These are phyloP conservation scores for Phytopythium kandeliae DNA, from an alignment of 352 stramenopile genomes.

Conservation along the genomic window DNA sequence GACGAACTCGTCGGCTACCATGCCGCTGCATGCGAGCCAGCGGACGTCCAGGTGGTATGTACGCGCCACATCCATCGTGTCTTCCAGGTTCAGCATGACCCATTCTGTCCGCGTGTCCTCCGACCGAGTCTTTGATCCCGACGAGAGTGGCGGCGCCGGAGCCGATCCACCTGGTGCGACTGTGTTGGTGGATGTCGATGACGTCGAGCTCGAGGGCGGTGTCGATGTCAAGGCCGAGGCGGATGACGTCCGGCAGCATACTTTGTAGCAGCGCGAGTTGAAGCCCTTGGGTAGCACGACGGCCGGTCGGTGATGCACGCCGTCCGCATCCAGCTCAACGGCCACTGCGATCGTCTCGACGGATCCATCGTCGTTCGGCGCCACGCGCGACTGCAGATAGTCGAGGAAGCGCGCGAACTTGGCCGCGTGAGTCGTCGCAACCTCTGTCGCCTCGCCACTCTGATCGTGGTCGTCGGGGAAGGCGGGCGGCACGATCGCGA, in stretches of 20 bases:
- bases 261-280: slow-evolving; percentile 34
- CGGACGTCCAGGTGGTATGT: slow-evolving; percentile 71
- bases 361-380: slow-evolving; percentile 38
- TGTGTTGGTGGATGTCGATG: slow-evolving; percentile 4
- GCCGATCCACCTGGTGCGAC: slow-evolving; percentile 1
- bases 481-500: slow-evolving; percentile 47
- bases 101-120: slow-evolving; percentile 63
- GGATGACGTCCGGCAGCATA: slow-evolving; percentile 18
- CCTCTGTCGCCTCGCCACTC: slow-evolving; percentile 3
- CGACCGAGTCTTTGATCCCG: slow-evolving; percentile 1
- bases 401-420: slow-evolving; percentile 64
- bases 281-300: slow-evolving; percentile 4
- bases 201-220: background rate
- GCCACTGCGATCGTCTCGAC: slow-evolving; percentile 45
- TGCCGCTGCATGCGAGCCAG: slow-evolving; percentile 77
- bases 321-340: slow-evolving; percentile 20
- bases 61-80: slow-evolving; percentile 44
- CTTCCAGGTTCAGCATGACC: slow-evolving; percentile 65
- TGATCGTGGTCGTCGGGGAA: slow-evolving; percentile 3
- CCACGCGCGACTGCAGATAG: slow-evolving; percentile 54
- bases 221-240: slow-evolving; percentile 12
- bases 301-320: slow-evolving; percentile 8
- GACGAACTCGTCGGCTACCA: slow-evolving; percentile 71
- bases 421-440: slow-evolving; percentile 24
- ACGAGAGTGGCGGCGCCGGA: background rate